These are phyloP conservation scores for Chaetomium strumarium DNA, from an alignment of 2,329 filamentous ascomycete genomes.

Conservation along the genomic window DNA sequence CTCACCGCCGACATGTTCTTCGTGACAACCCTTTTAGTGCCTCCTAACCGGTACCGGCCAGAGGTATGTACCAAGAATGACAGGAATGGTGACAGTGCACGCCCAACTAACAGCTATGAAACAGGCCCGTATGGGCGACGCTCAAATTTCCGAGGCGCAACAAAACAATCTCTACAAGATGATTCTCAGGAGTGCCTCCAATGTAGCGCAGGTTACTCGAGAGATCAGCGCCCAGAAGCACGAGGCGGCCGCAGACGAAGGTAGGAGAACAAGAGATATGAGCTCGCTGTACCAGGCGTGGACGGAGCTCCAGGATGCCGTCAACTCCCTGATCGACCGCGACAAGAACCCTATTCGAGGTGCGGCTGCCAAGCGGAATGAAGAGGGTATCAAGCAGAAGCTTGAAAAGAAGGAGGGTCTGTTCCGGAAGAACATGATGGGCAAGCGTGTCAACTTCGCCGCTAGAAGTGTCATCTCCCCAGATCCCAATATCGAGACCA, in stretches of 20 bases:
- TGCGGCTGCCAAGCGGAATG: constrained; percentile 67
- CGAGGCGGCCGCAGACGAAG: constrained; percentile 32
- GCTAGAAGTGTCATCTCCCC: constrained; percentile 97
- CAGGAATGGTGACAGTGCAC: background rate
- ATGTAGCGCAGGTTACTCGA: constrained; percentile 66
- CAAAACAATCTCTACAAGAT: constrained; percentile 84
- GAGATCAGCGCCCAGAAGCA: constrained; percentile 51
- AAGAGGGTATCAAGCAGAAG: constrained; percentile 95
- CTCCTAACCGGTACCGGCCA: constrained; percentile 86
- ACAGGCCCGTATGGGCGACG: constrained; percentile 65
- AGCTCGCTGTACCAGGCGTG: constrained; percentile 75
- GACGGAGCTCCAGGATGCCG: constrained; percentile 76
- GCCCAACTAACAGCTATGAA: background rate
- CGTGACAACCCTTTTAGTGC: constrained; percentile 76
- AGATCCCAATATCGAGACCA: constrained; percentile 97
- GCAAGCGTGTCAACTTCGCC: constrained; percentile 97
- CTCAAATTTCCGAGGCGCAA: constrained; percentile 78
- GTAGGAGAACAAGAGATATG: constrained; percentile 52
- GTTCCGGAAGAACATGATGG: constrained; percentile 99
- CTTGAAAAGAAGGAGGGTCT: constrained; percentile 98
- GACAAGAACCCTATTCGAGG: constrained; percentile 80
- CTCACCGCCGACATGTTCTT: constrained; percentile 92
- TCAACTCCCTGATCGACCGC: constrained; percentile 89
- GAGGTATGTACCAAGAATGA: constrained; percentile 38
- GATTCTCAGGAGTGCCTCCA: constrained; percentile 70